A percentile compares a stretch with the other conserved stretches of the same genome.
These are phyloP conservation scores for Phtheirospermum japonicum DNA, from an alignment of 257 asterid genomes.

Conservation along the genomic window DNA sequence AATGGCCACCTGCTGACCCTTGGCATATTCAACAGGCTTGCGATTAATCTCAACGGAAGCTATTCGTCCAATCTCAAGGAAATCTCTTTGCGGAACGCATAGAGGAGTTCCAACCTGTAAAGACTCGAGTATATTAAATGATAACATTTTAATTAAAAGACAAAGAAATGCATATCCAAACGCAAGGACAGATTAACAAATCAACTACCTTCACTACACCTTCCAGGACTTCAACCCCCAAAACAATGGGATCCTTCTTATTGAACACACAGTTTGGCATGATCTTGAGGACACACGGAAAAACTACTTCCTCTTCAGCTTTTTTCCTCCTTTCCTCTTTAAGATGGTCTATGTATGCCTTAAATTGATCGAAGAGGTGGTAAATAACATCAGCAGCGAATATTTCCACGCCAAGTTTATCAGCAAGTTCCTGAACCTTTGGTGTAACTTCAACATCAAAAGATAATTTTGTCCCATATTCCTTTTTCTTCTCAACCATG, in stretches of 20 bases:
- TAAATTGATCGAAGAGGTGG: slow-evolving; percentile 87
- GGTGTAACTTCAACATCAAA: slow-evolving; percentile 87
- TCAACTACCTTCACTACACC: slow-evolving; percentile 71
- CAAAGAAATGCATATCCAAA: not conserved
- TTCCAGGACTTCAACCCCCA: slow-evolving; percentile 90
- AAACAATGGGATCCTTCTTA: slow-evolving; percentile 90
- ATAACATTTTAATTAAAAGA: slow-evolving; percentile 8
- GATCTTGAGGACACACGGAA: slow-evolving; percentile 90
- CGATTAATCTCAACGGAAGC: slow-evolving; percentile 85
- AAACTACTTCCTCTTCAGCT: slow-evolving; percentile 90
- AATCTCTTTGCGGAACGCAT: slow-evolving; percentile 76
- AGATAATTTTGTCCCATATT: slow-evolving; percentile 85
- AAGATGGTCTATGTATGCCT: slow-evolving; percentile 83
- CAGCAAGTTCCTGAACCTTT: slow-evolving; percentile 88
- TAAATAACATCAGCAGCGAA: slow-evolving; percentile 82
- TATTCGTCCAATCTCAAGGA: slow-evolving; percentile 78
- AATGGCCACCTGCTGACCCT: slow-evolving; percentile 84
- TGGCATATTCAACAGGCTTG: slow-evolving; percentile 77
- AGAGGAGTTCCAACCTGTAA: slow-evolving; percentile 72
- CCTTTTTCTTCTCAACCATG: slow-evolving; percentile 97
- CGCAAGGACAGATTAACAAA: slow-evolving; percentile 4
- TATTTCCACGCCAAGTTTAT: slow-evolving; percentile 78
- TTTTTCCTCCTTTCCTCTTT: slow-evolving; percentile 93
- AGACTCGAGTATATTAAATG: slow-evolving; percentile 2
- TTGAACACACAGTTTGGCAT: slow-evolving; percentile 53